These are phyloP conservation scores for Scedosporium boydii DNA, from an alignment of 2,329 filamentous ascomycete species.

Conservation along the genomic window DNA sequence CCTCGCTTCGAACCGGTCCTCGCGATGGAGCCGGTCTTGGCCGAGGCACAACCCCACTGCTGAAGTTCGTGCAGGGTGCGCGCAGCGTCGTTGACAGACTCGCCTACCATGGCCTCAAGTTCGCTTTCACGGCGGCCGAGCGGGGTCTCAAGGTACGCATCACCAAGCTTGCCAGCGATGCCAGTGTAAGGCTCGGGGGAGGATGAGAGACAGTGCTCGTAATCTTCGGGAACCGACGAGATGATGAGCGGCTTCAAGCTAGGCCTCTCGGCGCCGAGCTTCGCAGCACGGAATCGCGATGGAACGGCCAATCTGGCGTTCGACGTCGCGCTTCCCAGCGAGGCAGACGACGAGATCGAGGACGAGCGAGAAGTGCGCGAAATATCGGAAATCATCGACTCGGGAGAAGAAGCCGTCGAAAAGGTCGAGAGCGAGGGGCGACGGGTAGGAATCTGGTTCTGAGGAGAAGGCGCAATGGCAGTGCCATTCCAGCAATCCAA, in stretches of 20 bases:
- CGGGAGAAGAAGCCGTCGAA: constrained; percentile 54
- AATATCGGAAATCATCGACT: constrained; percentile 57
- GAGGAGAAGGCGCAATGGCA: constrained; percentile 38
- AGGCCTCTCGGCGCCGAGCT: constrained; percentile 47
- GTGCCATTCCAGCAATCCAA: constrained; percentile 43
- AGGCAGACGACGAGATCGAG: constrained; percentile 55
- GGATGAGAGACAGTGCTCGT: constrained; percentile 38
- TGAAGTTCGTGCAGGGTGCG: constrained; percentile 52
- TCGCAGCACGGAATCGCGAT: constrained; percentile 55
- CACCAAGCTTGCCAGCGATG: constrained; percentile 40
- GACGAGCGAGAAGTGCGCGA: constrained; percentile 54
- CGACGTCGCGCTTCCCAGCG: constrained; percentile 50
- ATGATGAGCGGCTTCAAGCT: constrained; percentile 43
- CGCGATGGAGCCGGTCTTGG: constrained; percentile 24
- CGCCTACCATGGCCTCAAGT: constrained; percentile 27
- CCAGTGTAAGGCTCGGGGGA: constrained; percentile 50
- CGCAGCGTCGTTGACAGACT: constrained; percentile 41
- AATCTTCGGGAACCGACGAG: constrained; percentile 48
- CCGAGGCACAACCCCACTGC: constrained; percentile 13
- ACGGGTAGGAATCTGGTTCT: constrained; percentile 37
- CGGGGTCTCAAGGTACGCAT: constrained; percentile 38
- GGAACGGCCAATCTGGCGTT: constrained; percentile 41
- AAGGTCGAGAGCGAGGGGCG: constrained; percentile 55
- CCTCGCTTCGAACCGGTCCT: constrained; percentile 46
- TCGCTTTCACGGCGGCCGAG: constrained; percentile 35